Evolutionary conservation across 345 rosid genomes (phyloP), one percentile per base, ranked within the genome.

Genomic region (Linum lewisii): DNA sequence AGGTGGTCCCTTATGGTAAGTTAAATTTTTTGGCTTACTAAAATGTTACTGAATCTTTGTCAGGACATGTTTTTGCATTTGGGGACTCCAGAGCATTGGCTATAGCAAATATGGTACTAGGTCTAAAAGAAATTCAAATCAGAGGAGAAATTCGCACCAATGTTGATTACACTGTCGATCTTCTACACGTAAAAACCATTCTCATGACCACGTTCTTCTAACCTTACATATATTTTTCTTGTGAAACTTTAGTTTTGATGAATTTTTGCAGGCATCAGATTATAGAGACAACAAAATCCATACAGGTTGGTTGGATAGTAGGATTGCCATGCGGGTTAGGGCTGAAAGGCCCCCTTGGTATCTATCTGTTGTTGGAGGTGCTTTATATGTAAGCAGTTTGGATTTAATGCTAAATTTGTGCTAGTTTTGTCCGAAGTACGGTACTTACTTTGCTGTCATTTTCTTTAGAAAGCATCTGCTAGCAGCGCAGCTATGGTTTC

Each of bases 311-410:
- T 75, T 94, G 84, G 99, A 94, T 57, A 90, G 99, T 78, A 87
- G 97, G 78, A 94, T 94, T 75, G 97, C 99, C 8, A 89, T 94
- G 99, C 87, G 99, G 63, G 99, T 94, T 69, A 87, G 97, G 79
- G 97, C 97, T 22, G 99, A 94, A 74, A 81, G 99, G 77, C 99
- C 97, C 54, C 90, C 97, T 9, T 94, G 99, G 99, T 90, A 94
- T 81, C 95, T 94, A 67, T 94, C 99, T 59, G 97, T 94, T 72
- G 97, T 94, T 59, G 96, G 99, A 63, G 99, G 99, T 66, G 90
- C 97, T 53, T 77, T 94, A 37, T 94, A 82, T 66, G 99, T 94
- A 87, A 84, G 95, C 54, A 54, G 59, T 25, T 24, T 29, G 29
- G 44, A 66, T 58, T 57, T 51, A 51, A 18, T 52, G 24, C 45